Evolutionary conservation across 2,329 filamentous ascomycete genomes (phyloP), one percentile per base, ranked within the genome.

Genomic region (Botrytis byssoidea): DNA sequence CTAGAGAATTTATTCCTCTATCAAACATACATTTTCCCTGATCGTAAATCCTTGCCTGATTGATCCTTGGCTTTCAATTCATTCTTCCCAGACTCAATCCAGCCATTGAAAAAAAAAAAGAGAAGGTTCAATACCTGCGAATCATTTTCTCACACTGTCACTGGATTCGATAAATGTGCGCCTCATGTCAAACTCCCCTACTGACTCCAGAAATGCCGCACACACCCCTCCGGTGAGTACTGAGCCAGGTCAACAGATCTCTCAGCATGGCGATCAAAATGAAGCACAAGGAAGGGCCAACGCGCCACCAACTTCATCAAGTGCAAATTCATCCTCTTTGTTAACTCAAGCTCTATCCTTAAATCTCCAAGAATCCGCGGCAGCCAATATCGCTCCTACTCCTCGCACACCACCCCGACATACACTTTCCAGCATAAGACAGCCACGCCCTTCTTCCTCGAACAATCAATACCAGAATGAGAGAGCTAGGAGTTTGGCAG

Each of bases 201-300:
- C 78, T 79, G 80, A 79, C 77, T 74, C 79, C 77, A 78, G 76
- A 78, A 79, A 81, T 81, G 79, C 79, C 79, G 77, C 79, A 78
- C 74, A 77, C 77, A 76, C 80, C 76, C 75, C 70, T 66, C 68
- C 75, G 78, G 77, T 80, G 77, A 81, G 74, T 74, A 71, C 72
- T 76, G 76, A 76, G 71, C 77, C 76, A 73, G 77, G 71, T 60
- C 75, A 77, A 70, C 67, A 77, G 71, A 74, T 60, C 67, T 72
- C 74, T 73, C 76, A 74, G 74, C 75, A 78, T 76, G 77, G 64
- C 74, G 77, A 67, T 65, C 74, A 77, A 66, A 74, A 74, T 71
- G 77, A 77, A 76, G 74, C 68, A 73, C 72, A 69, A 65, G 74
- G 55, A 71, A 75, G 74, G 74, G 70, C 77, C 60, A 66, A 44